Base-by-base conservation (phyloP, 75 land plant species). In the Isoetes taiwanensis region DNA sequence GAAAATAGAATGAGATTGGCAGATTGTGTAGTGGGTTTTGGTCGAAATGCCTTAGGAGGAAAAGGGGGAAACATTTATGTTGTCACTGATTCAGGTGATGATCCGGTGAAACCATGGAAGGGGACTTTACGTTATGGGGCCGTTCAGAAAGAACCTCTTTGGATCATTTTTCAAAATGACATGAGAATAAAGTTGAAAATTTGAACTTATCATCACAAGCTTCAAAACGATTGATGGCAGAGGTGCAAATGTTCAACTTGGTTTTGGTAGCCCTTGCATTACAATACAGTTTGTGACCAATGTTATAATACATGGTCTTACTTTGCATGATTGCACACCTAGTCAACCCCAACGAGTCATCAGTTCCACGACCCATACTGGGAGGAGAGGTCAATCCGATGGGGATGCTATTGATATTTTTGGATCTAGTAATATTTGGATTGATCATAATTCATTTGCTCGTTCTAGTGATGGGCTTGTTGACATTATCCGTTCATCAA, bases 1-100 rank as follows among this genome's bases (percentile, higher is more conserved):
- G 31, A 28, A 17, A 75, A 75, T 71, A 63, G 82, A 1, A 74
- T 71, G 63, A 32, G 75, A 12, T 63, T 79, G n/a, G 82, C 82
- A 11, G 82, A 79, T 31, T 79, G 82, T 30, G 82, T 65, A 0
- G 68, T 67, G 43, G 82, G 82, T 23, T 79, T 79, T 48, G 82
- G 82, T 46, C 60, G 63, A 43, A 64, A 76, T 28, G 71, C 82
- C 16, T 34, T 68, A n/a, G 82, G 82, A 2, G 82, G 82, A 5
- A 19, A 43, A 1, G 62, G 64, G 42, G 82, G 82, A 0, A 43
- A 28, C 29, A 58, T 71, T 40, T 76, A 76, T 57, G 64, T 68
- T 24, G 68, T 57, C 8, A 61, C 74, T 0, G 82, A 79, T 62
- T 62, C 77, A n/a, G n/a, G n/a, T n/a, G 50, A 46, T 16, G 50